phyloP scores from a whole-genome alignment of 2,329 filamentous ascomycete genomes.

The Cladophialophora bantiana region DNA sequence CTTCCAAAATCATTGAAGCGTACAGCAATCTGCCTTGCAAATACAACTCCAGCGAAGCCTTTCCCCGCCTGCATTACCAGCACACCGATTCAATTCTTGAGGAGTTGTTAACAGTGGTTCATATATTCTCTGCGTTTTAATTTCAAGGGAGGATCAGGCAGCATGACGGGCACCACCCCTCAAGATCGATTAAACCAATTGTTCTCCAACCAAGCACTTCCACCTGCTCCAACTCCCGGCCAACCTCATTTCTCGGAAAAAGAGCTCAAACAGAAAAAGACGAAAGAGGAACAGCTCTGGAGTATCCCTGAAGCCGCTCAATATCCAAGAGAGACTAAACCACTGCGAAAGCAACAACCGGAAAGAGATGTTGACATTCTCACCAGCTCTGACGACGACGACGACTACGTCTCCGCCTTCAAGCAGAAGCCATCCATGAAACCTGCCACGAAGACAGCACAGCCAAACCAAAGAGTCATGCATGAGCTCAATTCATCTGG shows the following conservation, averaged over 20 bases:
- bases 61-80: not conserved
- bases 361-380: constrained; percentile 16
- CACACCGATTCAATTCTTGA: not conserved
- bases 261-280: constrained; percentile 29
- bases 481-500: not conserved
- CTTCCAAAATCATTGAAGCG: not conserved
- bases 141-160: not conserved
- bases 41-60: not conserved
- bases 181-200: constrained; percentile 32
- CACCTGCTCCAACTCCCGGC: constrained; percentile 21
- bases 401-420: constrained; percentile 39
- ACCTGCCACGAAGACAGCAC: constrained; percentile 1
- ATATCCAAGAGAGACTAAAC: constrained; percentile 24
- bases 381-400: constrained; percentile 36
- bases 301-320: constrained; percentile 22
- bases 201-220: constrained; percentile 28
- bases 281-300: constrained; percentile 22
- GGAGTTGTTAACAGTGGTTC: not conserved
- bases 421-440: constrained; percentile 34
- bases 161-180: constrained; percentile 33
- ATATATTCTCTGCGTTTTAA: not conserved
- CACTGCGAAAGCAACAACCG: constrained; percentile 10
- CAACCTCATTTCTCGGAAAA: constrained; percentile 31
- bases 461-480: constrained; percentile 5
- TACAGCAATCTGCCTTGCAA: not conserved